A percentile compares a stretch with the other conserved stretches of the same genome.
Conservation (phyloP, 495 filamentous ascomycete species). For the Penicillium atrosanguineum region DNA sequence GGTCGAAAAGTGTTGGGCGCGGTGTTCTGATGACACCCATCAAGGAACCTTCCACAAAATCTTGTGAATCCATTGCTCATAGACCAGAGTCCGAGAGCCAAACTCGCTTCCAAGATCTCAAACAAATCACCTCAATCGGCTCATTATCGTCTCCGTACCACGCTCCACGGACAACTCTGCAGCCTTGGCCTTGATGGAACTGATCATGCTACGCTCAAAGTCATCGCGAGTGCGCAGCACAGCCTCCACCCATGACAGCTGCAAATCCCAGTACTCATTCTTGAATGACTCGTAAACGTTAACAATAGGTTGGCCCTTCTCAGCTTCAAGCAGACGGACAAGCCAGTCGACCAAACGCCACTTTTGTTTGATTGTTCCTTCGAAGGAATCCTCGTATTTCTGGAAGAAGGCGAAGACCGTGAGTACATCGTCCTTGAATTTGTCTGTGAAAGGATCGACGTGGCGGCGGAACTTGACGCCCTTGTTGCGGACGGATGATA, state of each 20-base stretch:
- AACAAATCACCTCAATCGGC: constrained; percentile 67
- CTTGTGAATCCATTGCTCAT: too few species aligned
- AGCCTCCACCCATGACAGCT: constrained; percentile 94
- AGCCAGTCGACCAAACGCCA: constrained; percentile 88
- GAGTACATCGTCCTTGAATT: constrained; percentile 85
- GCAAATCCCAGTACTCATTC: constrained; percentile 86
- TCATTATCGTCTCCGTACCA: constrained; percentile 85
- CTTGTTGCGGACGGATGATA: constrained; percentile 83
- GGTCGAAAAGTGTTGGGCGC: too few species aligned
- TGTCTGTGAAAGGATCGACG: constrained; percentile 76
- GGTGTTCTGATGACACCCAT: too few species aligned
- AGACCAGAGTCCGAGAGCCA: too few species aligned
- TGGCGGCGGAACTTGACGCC: constrained; percentile 80
- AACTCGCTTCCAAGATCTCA: not conserved
- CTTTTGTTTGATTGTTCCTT: constrained; percentile 72
- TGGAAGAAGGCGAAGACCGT: constrained; percentile 75
- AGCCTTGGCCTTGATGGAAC: constrained; percentile 78
- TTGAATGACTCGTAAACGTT: constrained; percentile 82
- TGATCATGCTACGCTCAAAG: constrained; percentile 87
- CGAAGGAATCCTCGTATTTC: constrained; percentile 63
- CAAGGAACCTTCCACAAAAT: too few species aligned
- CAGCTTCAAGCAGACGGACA: constrained; percentile 66
- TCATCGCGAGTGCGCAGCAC: constrained; percentile 86
- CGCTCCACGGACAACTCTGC: constrained; percentile 77
- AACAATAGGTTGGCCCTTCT: constrained; percentile 67